Base-by-base conservation (phyloP, 2,329 filamentous ascomycete genomes). In the Fusarium concolor region DNA sequence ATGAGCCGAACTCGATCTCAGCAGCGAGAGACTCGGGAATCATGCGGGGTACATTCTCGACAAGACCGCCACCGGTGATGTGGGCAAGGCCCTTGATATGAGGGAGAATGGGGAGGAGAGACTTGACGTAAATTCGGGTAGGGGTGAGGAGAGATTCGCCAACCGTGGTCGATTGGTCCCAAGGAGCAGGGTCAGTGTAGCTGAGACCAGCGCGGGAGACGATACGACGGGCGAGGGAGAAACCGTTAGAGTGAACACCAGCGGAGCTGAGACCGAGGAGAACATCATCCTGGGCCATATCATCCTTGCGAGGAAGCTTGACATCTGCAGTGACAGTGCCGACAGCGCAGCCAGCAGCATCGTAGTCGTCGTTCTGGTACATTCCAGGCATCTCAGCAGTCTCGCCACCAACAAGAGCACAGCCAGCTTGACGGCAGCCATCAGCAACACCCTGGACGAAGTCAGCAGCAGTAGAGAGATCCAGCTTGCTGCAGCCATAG, bases 331-430 rank as follows among this genome's bases (percentile, higher is more conserved):
- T 83, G 76, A 98, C 92, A 41, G 94, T 93, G 57, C 96, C 96
- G 44, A 97, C 90, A 18, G 95, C 95, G 38, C 92, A 92, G 65
- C 96, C 96, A 22, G 93, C 94, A 10, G 94, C 94, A 74, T 99
- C 96, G 78, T 98, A 99, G 76, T 96, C 93, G 49, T 93, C 92
- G 53, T 87, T 89, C 67, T 90, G 85, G 82, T 97, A 97, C 84
- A 98, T 93, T 55, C 94, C 94, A 0, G 95, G 95, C 96, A 99
- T 98, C 81, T 99, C 96, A 9, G 96, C 96, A 1, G 96, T 99
- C 81, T 99, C 96, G 43, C 96, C 96, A 38, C 96, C 96, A n/a
- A 98, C 92, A 5, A 99, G 86, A 17, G 94, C 94, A 76, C 95
- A 97, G 43, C 91, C 91, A 1, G 95, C 89, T 75, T 94, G 88